phyloP scores from a whole-genome alignment of 2,329 filamentous ascomycete genomes.

The Colletotrichum lindemuthianum region DNA sequence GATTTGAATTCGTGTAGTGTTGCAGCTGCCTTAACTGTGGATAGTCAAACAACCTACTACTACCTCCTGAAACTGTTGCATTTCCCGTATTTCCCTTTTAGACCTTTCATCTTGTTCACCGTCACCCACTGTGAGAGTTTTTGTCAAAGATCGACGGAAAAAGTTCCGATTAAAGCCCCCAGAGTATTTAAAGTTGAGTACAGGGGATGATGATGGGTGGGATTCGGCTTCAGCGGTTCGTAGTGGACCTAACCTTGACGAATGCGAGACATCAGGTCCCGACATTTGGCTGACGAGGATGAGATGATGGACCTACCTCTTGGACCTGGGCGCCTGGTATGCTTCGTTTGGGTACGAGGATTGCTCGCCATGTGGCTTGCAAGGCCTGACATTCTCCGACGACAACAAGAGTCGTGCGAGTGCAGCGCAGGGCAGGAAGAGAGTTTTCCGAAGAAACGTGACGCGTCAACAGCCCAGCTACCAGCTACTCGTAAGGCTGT shows the following conservation, averaged over 20 bases:
- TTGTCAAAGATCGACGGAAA: no score
- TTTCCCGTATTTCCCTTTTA: no score
- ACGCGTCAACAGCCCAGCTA: constrained; percentile 3
- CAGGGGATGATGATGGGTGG: no score
- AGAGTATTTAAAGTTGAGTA: no score
- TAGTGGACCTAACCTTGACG: not conserved
- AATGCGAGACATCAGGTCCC: constrained; percentile 6
- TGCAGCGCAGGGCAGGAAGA: not conserved
- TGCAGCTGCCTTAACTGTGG: no score
- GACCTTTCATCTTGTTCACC: no score
- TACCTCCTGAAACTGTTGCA: no score
- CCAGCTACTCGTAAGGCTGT: not conserved
- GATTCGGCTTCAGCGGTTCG: constrained; percentile 6
- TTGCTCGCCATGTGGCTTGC: no score
- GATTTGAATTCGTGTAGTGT: not conserved
- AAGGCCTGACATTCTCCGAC: not conserved
- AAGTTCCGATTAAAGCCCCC: no score
- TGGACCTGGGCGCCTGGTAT: not conserved
- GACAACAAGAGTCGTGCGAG: no score
- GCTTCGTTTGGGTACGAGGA: not conserved
- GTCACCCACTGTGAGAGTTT: no score
- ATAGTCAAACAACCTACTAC: no score
- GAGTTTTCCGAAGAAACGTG: not conserved
- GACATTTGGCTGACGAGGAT: not conserved
- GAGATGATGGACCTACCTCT: not conserved